Evolutionary conservation across 2,329 filamentous ascomycete genomes (phyloP).

Genomic region (Exophiala viscosa): DNA sequence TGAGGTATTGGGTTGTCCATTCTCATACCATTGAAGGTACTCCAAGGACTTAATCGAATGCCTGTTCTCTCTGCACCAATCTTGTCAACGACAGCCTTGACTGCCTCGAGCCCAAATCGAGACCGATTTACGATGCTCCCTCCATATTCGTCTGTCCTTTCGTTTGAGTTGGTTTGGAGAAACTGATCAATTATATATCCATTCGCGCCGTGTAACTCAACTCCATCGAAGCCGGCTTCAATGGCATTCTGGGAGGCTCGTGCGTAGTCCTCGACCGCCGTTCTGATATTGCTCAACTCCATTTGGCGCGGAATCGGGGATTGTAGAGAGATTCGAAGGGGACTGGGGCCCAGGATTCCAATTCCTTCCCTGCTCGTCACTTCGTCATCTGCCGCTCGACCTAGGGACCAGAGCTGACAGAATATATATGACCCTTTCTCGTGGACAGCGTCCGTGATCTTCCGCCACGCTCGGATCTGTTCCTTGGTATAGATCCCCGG

Average conservation of each 20-base stretch:
- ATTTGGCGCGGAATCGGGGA: slow-evolving; percentile 27
- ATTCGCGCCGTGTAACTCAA: slow-evolving; percentile 47
- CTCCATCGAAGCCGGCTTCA: slow-evolving; percentile 52
- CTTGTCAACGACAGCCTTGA: slow-evolving; percentile 33
- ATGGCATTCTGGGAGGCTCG: slow-evolving; percentile 50
- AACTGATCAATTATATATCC: slow-evolving; percentile 53
- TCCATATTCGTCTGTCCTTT: slow-evolving; percentile 49
- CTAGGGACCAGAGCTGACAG: slow-evolving; percentile 54
- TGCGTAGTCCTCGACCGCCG: slow-evolving; percentile 42
- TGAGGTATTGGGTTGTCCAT: slow-evolving; percentile 58
- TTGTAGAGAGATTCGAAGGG: background rate
- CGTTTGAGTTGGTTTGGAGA: slow-evolving; percentile 48
- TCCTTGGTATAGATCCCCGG: slow-evolving; percentile 25
- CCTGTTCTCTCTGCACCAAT: slow-evolving; percentile 39
- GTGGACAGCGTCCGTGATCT: slow-evolving; percentile 50
- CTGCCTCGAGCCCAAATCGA: slow-evolving; percentile 50
- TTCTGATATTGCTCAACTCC: slow-evolving; percentile 42
- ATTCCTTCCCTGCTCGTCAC: slow-evolving; percentile 32
- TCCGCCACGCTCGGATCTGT: slow-evolving; percentile 50
- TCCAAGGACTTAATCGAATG: slow-evolving; percentile 48
- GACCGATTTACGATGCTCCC: slow-evolving; percentile 50
- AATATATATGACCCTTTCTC: slow-evolving; percentile 48
- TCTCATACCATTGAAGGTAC: slow-evolving; percentile 50
- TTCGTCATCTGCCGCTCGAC: slow-evolving; percentile 49
- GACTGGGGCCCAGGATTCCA: slow-evolving; percentile 6